phyloP scores from a whole-genome alignment of 192 early-diverging fungal genomes.

The Coemansia umbellata region DNA sequence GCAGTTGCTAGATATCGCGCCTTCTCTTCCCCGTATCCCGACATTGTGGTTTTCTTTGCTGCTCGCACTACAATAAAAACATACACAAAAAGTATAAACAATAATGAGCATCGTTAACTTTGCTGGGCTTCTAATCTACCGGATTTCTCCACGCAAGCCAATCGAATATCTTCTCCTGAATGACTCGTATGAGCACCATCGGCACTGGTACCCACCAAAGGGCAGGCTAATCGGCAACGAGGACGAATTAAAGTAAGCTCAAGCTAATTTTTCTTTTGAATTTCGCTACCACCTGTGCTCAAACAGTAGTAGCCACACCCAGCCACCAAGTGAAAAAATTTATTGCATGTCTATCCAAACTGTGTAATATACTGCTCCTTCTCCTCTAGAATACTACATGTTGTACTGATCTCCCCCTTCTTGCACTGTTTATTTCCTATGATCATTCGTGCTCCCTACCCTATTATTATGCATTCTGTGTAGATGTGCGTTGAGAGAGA shows the following conservation, averaged over 20 bases:
- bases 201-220: constrained; percentile 82
- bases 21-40: background rate
- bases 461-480: no score
- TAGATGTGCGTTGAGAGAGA: constrained; percentile 78
- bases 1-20: no score
- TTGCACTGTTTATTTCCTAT: background rate
- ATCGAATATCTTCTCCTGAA: constrained; percentile 80
- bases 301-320: no score
- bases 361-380: no score
- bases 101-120: constrained; percentile 41
- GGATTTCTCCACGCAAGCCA: constrained; percentile 57
- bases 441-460: no score
- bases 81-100: no score
- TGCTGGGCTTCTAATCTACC: constrained; percentile 71
- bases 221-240: constrained; percentile 73
- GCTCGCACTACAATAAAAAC: no score
- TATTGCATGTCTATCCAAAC: no score
- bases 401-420: no score
- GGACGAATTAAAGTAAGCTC: constrained; percentile 76
- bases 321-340: no score
- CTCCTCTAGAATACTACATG: background rate
- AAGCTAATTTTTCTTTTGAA: no score
- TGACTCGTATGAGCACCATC: constrained; percentile 74
- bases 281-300: no score
- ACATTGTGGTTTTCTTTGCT: background rate